Conservation (phyloP, 495 filamentous ascomycete genomes). For the Aspergillus coremiiformis region DNA sequence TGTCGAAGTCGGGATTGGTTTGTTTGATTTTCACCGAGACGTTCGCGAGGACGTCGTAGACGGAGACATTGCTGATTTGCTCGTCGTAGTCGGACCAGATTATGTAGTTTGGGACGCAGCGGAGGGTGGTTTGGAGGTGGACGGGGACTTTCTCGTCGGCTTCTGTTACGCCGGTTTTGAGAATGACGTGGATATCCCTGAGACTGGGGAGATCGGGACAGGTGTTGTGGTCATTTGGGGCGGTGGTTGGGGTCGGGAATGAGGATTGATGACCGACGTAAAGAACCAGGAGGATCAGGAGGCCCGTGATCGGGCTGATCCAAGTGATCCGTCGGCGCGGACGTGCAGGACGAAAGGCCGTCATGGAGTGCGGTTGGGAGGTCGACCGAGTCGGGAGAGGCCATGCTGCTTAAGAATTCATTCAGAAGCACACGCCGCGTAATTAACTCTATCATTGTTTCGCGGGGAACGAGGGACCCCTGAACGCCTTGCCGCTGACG, state of each 20-base stretch:
- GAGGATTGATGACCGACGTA: background rate
- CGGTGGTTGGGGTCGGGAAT: background rate
- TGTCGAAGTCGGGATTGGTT: conserved; percentile 36
- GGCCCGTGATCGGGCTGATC: background rate
- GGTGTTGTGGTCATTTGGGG: background rate
- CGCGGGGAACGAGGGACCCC: too few relatives aligned
- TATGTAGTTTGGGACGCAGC: conserved; percentile 39
- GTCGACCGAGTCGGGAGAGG: too few relatives aligned
- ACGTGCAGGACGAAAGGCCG: background rate
- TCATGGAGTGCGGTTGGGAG: background rate
- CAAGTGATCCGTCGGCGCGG: background rate
- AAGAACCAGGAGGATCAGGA: background rate
- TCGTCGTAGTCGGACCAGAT: conserved; percentile 46
- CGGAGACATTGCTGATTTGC: conserved; percentile 29
- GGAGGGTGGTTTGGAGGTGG: conserved; percentile 39
- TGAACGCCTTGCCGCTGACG: background rate
- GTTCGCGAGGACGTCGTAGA: conserved; percentile 40
- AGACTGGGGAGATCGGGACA: conserved; percentile 28
- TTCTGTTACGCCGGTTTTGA: conserved; percentile 47
- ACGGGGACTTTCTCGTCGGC: conserved; percentile 35
- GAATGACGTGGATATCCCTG: conserved; percentile 34
- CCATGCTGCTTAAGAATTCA: too few relatives aligned
- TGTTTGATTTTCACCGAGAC: conserved; percentile 23
- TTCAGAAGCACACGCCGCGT: too few relatives aligned
- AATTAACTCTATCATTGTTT: too few relatives aligned